Evolutionary conservation across 2,329 filamentous ascomycete species (phyloP).

Genomic region (Pseudocercospora ulei): DNA sequence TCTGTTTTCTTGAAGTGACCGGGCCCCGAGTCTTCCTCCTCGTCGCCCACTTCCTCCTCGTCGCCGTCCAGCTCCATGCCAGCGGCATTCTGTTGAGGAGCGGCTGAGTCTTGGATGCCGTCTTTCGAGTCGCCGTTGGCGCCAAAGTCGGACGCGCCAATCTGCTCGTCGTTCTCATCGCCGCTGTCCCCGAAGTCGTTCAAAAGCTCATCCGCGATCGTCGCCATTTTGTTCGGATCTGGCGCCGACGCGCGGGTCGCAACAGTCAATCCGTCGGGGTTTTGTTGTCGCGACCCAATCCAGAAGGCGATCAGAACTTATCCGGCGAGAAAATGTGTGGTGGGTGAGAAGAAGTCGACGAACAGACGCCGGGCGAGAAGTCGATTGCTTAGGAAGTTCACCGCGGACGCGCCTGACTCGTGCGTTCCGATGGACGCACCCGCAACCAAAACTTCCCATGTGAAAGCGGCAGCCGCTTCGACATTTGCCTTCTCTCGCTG

Average conservation of each 20-base stretch:
- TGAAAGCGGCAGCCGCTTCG: slow-evolving; percentile 5
- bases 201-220: slow-evolving; percentile 81
- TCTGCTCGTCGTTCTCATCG: slow-evolving; percentile 56
- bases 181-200: slow-evolving; percentile 83
- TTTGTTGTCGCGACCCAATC: not conserved
- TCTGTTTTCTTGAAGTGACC: slow-evolving; percentile 38
- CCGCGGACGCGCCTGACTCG: slow-evolving; percentile 4
- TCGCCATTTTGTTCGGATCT: slow-evolving; percentile 56
- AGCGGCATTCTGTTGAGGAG: slow-evolving; percentile 44
- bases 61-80: slow-evolving; percentile 49
- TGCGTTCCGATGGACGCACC: too few species aligned
- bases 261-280: not conserved
- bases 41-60: slow-evolving; percentile 44
- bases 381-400: not conserved
- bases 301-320: too few species aligned
- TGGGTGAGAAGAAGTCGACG: not conserved
- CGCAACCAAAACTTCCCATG: slow-evolving; percentile 6
- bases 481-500: not conserved
- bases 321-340: too few species aligned
- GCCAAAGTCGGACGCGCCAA: slow-evolving; percentile 26
- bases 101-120: slow-evolving; percentile 8
- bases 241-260: slow-evolving; percentile 11
- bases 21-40: slow-evolving; percentile 32
- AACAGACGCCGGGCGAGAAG: too few species aligned
- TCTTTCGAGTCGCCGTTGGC: slow-evolving; percentile 24